Evolutionary conservation across 2,329 filamentous ascomycete species (phyloP), one percentile per base, ranked within the genome.

Genomic region (Dactylellina drechsleri): DNA sequence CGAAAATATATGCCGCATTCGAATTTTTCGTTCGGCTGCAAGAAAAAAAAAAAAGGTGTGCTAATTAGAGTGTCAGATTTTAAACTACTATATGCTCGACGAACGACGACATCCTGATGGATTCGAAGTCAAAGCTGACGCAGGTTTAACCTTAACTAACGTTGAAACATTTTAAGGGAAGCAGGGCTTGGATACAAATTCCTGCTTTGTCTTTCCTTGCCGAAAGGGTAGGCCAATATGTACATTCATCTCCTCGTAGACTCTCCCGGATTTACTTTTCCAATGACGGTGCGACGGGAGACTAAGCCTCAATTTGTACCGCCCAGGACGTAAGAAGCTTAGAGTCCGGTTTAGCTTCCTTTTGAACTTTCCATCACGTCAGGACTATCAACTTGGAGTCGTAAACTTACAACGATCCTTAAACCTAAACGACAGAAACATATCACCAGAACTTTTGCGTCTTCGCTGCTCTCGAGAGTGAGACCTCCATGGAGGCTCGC

Each of bases 141-240:
- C 66, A 71, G 59, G 59, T 65, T 26, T 50, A 60, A 64, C 66
- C 23, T 45, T 54, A 62, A 40, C 57, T 75, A 75, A 58, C 52
- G 28, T 75, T 50, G 23, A 60, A 57, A 57, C 23, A 57, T 57
- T 20, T 40, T 41, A 43, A 57, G 53, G 57, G 45, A 52, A 57
- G 61, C 61, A 66, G 54, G 68, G 49, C 15, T 23, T 49, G 61
- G 57, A 65, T 68, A 61, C 59, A 64, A 67, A 65, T 68, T 64
- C 64, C 71, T 58, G 64, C 64, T 75, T 75, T 68, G 64, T 68
- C 57, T 54, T 36, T 56, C 50, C 57, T 58, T 59, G 61, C 70
- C 70, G 71, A 65, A 59, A 28, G 53, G 64, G 64, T 58, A 50
- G 47, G 10, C 47, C 16, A 52, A 8, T 36, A 7, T 36, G 31